Evolutionary conservation across 140 eudicot genomes (phyloP).

Genomic region (Stevia rebaudiana): DNA sequence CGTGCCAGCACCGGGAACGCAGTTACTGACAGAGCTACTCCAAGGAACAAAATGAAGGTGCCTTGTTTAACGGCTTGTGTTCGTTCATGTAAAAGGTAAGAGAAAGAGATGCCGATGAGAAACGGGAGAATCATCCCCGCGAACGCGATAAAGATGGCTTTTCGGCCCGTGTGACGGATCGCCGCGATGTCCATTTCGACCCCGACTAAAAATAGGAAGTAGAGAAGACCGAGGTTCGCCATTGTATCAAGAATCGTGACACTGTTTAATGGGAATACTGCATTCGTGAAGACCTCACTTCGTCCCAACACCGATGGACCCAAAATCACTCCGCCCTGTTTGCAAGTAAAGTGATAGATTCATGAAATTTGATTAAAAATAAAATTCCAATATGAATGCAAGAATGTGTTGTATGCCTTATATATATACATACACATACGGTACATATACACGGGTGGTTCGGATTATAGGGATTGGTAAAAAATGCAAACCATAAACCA

Average conservation of each 20-base stretch:
- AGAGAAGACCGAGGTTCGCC: constrained; percentile 84
- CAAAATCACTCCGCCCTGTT: constrained; percentile 77
- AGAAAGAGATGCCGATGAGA: constrained; percentile 62
- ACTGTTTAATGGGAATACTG: constrained; percentile 68
- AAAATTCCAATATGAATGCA: no score
- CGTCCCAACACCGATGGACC: constrained; percentile 87
- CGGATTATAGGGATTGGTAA: no score
- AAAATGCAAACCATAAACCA: no score
- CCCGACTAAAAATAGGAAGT: constrained; percentile 81
- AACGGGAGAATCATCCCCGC: constrained; percentile 83
- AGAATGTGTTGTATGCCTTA: no score
- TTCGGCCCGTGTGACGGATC: constrained; percentile 49
- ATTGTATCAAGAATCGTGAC: constrained; percentile 78
- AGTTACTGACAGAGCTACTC: constrained; percentile 74
- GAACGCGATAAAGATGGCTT: constrained; percentile 55
- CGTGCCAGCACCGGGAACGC: constrained; percentile 87
- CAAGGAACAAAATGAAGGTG: constrained; percentile 70
- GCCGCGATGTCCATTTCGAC: constrained; percentile 84
- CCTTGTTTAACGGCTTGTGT: constrained; percentile 43
- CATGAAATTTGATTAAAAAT: no score
- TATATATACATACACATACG: no score
- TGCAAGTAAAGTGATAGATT: no score
- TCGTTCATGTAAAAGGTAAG: constrained; percentile 42
- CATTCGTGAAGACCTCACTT: constrained; percentile 33
- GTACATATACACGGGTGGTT: no score